Evolutionary conservation across 495 filamentous ascomycete genomes (phyloP).

Genomic region (Sordaria brevicollis): DNA sequence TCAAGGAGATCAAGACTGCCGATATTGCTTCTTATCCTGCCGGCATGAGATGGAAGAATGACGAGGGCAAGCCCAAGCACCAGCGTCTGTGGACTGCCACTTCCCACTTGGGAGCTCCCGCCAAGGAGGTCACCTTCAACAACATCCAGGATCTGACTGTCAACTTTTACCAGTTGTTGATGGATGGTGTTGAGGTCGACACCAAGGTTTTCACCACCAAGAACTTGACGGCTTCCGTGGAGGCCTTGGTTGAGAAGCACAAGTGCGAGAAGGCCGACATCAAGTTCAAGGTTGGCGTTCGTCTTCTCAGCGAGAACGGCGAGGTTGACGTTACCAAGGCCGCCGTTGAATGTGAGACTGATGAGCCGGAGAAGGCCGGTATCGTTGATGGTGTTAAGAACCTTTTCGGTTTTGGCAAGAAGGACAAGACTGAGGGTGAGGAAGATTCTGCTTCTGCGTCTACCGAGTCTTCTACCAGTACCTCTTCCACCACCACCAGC

Average conservation of each 20-base stretch:
- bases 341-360: conserved; percentile 74
- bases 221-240: conserved; percentile 76
- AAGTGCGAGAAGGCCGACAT: conserved; percentile 70
- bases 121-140: conserved; percentile 80
- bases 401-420: conserved; percentile 80
- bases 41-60: conserved; percentile 62
- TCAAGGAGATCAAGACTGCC: conserved; percentile 82
- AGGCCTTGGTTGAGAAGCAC: conserved; percentile 60
- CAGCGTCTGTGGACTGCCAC: conserved; percentile 67
- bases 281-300: conserved; percentile 65
- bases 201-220: conserved; percentile 49
- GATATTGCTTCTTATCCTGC: conserved; percentile 66
- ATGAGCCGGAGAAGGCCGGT: conserved; percentile 58
- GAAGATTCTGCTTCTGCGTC: conserved; percentile 24
- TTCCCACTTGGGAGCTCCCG: conserved; percentile 61
- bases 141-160: conserved; percentile 79
- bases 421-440: conserved; percentile 62
- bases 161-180: conserved; percentile 61
- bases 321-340: conserved; percentile 70
- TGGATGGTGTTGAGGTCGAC: conserved; percentile 36
- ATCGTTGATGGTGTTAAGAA: conserved; percentile 89
- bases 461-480: conserved; percentile 21
- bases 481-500: conserved; percentile 32
- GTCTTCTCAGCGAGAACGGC: conserved; percentile 63
- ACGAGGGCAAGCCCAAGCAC: conserved; percentile 48